A percentile compares a stretch with the other conserved stretches of the same genome.
These are phyloP conservation scores for Metahyphopichia silvanorum DNA, from an alignment of 805 yeast species.

Conservation along the genomic window DNA sequence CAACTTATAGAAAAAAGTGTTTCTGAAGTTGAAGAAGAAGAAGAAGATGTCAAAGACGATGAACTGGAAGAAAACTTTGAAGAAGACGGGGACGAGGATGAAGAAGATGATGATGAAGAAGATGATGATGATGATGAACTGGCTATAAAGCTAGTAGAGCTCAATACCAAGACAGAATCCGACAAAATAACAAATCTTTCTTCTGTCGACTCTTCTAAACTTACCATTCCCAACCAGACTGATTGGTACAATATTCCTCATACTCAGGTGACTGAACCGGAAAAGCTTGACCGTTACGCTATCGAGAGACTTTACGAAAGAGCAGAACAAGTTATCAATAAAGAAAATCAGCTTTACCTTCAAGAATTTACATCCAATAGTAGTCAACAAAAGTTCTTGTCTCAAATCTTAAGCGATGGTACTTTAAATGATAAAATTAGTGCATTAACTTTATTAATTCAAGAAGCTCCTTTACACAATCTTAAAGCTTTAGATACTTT, in stretches of 20 bases:
- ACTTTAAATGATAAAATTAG: constrained; percentile 93
- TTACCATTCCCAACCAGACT: constrained; percentile 56
- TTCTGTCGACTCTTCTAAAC: constrained; percentile 54
- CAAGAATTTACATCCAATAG: constrained; percentile 72
- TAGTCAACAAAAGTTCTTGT: constrained; percentile 82
- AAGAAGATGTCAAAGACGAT: constrained; percentile 31
- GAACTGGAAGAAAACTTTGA: constrained; percentile 25
- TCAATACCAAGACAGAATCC: constrained; percentile 8
- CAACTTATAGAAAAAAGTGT: constrained; percentile 21
- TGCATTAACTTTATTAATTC: constrained; percentile 86
- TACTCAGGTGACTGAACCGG: constrained; percentile 20
- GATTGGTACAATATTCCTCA: constrained; percentile 74
- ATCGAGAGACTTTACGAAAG: constrained; percentile 59
- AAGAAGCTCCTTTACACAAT: constrained; percentile 93
- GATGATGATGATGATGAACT: constrained; percentile 16
- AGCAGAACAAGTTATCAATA: constrained; percentile 63
- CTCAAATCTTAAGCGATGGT: constrained; percentile 88
- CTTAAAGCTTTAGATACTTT: constrained; percentile 78
- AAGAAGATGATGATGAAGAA: constrained; percentile 10
- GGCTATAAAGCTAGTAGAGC: constrained; percentile 7
- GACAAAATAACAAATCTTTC: constrained; percentile 37
- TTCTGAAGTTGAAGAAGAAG: constrained; percentile 35
- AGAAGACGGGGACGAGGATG: constrained; percentile 17
- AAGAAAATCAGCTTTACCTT: constrained; percentile 68
- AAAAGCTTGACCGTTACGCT: constrained; percentile 48